Evolutionary conservation across 1,284 basidiomycete genomes (phyloP).

Genomic region (Coniferiporia weirii): DNA sequence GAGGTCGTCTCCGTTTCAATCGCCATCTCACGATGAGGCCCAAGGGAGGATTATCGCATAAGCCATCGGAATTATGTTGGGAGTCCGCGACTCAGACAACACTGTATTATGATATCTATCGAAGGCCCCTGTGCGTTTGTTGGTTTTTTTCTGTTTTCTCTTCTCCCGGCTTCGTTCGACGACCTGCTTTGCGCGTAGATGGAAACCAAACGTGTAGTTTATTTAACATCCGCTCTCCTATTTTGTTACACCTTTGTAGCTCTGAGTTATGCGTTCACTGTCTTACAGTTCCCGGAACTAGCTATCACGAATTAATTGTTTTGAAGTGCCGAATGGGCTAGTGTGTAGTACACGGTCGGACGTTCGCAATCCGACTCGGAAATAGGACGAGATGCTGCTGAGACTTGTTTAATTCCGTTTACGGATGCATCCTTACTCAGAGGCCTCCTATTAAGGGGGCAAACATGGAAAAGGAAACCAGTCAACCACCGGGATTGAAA

Average conservation of each 20-base stretch:
- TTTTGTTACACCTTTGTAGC: neutral
- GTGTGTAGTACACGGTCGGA: too few relatives aligned
- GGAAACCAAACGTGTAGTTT: neutral
- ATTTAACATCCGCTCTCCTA: neutral
- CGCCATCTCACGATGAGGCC: slow-evolving; percentile 5
- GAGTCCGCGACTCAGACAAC: neutral
- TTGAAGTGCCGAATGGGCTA: too few relatives aligned
- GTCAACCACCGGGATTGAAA: too few relatives aligned
- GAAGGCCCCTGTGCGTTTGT: neutral
- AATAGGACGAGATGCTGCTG: too few relatives aligned
- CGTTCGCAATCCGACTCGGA: too few relatives aligned
- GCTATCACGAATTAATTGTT: too few relatives aligned
- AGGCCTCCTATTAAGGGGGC: too few relatives aligned
- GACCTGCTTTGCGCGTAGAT: neutral
- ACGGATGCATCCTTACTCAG: too few relatives aligned
- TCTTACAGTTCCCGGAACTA: neutral
- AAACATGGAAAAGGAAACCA: too few relatives aligned
- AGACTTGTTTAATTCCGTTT: too few relatives aligned
- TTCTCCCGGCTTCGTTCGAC: neutral
- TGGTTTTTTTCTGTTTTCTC: neutral
- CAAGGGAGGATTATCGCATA: slow-evolving; percentile 1
- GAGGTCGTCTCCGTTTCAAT: slow-evolving; percentile 12
- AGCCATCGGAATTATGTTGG: neutral
- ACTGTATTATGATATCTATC: neutral
- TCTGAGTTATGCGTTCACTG: neutral